Evolutionary conservation across 2,329 filamentous ascomycete genomes (phyloP), one percentile per base, ranked within the genome.

Genomic region (Decorospora gaudefroyi): DNA sequence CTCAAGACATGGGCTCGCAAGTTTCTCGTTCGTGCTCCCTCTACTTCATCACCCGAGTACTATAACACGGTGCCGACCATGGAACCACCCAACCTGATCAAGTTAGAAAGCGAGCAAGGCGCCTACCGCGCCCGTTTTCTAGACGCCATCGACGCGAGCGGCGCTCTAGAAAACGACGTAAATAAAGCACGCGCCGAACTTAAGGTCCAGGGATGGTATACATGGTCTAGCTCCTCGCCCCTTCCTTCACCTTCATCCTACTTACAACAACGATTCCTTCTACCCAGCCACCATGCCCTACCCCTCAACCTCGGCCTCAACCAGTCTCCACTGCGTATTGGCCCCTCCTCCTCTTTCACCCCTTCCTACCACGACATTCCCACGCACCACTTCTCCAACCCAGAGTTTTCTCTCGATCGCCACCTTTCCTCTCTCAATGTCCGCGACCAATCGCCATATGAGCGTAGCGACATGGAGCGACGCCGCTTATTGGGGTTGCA

Each of bases 31-130:
- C 34, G 37, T 4, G 17, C 38, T 4, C 51, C 55, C 6, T 29
- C 13, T n/a, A 21, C 34, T 3, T 22, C 22, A 9, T 34, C 6
- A 2, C 17, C 30, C n/a, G 31, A 19, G 17, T 19, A 28, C 7
- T 17, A 28, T 13, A 23, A 17, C 10, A 13, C 13, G 1, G 16
- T 18, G 1, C n/a, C 25, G 4, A 41, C 6, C 17, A 18, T 37
- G 4, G 59, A 61, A 29, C 50, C 47, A 2, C 46, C 49, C 1
- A 64, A 65, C 31, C 39, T 64, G 0, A 37, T 60, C 15, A 64
- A 64, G 35, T 28, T 65, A n/a, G 49, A 62, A 34, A 39, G 33
- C 15, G 53, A 59, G 2, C 35, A 58, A 11, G 9, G 56, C 27
- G 23, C 35, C 2, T 51, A 55, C 21, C 43, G 48, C 13, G 21